Percentiles rank a stretch among this genome's conserved stretches.
Conservation (phyloP, 192 early-diverging fungal genomes). For the Backusella parvicylindrica region DNA sequence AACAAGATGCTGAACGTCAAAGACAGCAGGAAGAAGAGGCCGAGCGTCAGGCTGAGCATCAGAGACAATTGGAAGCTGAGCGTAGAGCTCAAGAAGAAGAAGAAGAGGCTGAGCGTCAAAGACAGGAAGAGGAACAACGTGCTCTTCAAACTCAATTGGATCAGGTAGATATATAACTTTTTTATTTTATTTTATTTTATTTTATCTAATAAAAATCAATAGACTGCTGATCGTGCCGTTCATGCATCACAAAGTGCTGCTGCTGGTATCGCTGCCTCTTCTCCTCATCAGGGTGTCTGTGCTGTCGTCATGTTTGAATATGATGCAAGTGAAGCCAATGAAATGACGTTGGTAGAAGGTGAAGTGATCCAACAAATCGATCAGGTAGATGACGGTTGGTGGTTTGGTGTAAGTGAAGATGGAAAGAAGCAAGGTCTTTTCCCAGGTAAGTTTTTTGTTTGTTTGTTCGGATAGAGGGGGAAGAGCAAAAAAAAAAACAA, state of each 20-base stretch:
- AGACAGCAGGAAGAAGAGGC: constrained; percentile 30
- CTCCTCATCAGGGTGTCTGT: constrained; percentile 29
- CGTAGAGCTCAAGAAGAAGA: constrained; percentile 33
- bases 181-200: too few species aligned
- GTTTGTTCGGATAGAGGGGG: too few species aligned
- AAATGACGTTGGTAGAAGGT: constrained; percentile 80
- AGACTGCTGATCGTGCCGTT: constrained; percentile 13
- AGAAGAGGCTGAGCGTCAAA: constrained; percentile 19
- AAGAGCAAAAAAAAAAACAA: neutral
- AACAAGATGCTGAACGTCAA: constrained; percentile 39
- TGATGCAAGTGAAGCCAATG: constrained; percentile 77
- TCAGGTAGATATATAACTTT: neutral
- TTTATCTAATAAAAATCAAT: neutral
- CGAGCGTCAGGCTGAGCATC: constrained; percentile 24
- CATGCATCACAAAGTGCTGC: constrained; percentile 25
- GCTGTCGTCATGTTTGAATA: constrained; percentile 79
- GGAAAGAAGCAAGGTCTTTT: constrained; percentile 77
- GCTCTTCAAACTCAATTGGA: constrained; percentile 19
- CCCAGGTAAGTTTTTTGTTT: constrained; percentile 59
- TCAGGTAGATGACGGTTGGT: constrained; percentile 90
- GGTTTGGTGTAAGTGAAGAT: constrained; percentile 78
- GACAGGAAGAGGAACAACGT: constrained; percentile 14
- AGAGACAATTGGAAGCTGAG: constrained; percentile 39
- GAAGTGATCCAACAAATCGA: constrained; percentile 78
- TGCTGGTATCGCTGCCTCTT: constrained; percentile 11